Evolutionary conservation across 352 stramenopile genomes (phyloP).

Genomic region (Aphanomyces stellatus): DNA sequence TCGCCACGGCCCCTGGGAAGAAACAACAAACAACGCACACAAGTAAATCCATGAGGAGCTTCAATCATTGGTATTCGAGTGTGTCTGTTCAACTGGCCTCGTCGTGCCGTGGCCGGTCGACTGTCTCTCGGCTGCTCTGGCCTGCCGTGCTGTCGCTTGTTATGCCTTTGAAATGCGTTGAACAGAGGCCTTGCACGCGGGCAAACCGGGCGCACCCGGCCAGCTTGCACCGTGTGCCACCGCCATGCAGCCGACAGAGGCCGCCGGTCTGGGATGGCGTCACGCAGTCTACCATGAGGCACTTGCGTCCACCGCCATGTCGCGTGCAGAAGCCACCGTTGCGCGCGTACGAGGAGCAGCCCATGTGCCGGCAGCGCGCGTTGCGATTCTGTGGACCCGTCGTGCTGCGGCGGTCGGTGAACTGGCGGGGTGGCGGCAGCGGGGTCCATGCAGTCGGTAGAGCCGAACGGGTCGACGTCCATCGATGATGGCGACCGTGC

Average conservation of each 20-base stretch:
- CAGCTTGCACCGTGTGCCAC: constrained; percentile 1
- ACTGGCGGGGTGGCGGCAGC: not conserved
- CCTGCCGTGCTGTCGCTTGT: too few relatives aligned
- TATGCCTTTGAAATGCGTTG: too few relatives aligned
- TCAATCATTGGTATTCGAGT: too few relatives aligned
- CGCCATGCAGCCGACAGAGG: constrained; percentile 12
- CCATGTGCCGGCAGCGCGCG: not conserved
- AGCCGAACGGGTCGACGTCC: not conserved
- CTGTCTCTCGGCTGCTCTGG: too few relatives aligned
- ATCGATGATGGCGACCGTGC: not conserved
- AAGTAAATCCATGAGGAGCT: too few relatives aligned
- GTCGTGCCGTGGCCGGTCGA: too few relatives aligned
- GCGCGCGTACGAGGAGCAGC: constrained; percentile 7
- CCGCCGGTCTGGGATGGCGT: constrained; percentile 8
- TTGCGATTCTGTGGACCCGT: constrained; percentile 1
- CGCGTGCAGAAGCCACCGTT: constrained; percentile 12
- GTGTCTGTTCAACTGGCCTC: too few relatives aligned
- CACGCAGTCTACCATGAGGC: not conserved
- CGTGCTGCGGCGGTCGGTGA: not conserved
- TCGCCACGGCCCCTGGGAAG: too few relatives aligned
- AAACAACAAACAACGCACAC: too few relatives aligned
- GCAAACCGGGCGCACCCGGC: not conserved
- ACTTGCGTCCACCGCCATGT: constrained; percentile 16
- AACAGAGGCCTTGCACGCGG: not conserved
- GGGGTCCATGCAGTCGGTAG: not conserved